Evolutionary conservation across 83 land plant genomes (phyloP).

Genomic region (Isoetes engelmannii): DNA sequence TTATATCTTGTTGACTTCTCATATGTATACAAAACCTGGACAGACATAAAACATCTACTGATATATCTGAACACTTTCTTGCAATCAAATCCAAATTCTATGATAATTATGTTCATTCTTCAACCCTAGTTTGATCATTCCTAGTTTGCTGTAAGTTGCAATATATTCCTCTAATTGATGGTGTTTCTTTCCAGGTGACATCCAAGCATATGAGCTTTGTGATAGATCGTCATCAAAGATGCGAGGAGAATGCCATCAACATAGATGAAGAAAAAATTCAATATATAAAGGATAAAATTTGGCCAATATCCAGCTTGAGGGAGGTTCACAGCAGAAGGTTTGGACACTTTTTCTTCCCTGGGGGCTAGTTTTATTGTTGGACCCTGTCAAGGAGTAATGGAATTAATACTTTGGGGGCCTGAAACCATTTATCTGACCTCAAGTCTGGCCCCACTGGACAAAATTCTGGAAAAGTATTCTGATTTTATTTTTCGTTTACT

Average conservation of each 20-base stretch:
- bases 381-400: not conserved
- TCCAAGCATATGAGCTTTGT: constrained; percentile 68
- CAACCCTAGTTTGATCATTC: too few species aligned
- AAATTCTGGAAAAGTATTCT: too few species aligned
- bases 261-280: constrained; percentile 20
- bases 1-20: too few species aligned
- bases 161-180: constrained; percentile 1
- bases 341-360: not conserved
- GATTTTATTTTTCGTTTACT: too few species aligned
- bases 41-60: too few species aligned
- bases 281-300: constrained; percentile 35
- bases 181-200: constrained; percentile 31
- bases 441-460: too few species aligned
- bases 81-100: too few species aligned
- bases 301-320: constrained; percentile 74
- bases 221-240: constrained; percentile 40
- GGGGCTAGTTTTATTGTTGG: not conserved
- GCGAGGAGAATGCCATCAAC: constrained; percentile 12
- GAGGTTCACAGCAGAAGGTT: constrained; percentile 90
- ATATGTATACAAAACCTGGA: too few species aligned
- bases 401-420: too few species aligned
- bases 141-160: not conserved
- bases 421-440: too few species aligned
- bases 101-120: too few species aligned
- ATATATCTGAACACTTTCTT: too few species aligned